Base-by-base conservation (phyloP, 139 green algal species). In the Yamagishiella unicocca region DNA sequence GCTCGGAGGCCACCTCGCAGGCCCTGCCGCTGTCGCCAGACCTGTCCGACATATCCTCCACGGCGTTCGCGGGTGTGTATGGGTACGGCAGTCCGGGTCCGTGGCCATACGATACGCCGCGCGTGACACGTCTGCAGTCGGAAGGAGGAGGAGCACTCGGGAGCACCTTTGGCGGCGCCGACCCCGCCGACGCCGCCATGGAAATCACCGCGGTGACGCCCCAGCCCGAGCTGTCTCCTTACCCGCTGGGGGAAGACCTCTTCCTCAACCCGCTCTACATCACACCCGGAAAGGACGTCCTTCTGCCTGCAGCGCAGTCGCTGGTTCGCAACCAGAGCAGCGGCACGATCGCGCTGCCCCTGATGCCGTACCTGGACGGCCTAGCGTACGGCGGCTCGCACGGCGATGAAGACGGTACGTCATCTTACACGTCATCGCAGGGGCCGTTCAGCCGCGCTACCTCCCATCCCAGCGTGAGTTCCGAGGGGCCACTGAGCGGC, bases 221-320 rank as follows among this genome's bases (percentile, higher is more conserved):
- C n/a, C n/a, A n/a, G n/a, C n/a, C n/a, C n/a, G n/a, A n/a, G n/a
- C n/a, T n/a, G n/a, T n/a, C n/a, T n/a, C n/a, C n/a, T n/a, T n/a
- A n/a, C n/a, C n/a, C n/a, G n/a, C n/a, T 1, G 29, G 43, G 43
- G 0, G 77, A 84, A n/a, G 77, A 84, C 77, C 38, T 84, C 6
- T 85, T 85, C 61, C 61, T 50, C 8, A 75, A 85, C 58, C 58
- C 77, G 27, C 77, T 84, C 4, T 84, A 58, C 58, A 27, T 40
- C 12, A 54, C 77, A 27, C 55, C 77, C 6, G 38, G 21, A 25
- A 72, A 73, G 21, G 58, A 55, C 25, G 22, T 50, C 38, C 31
- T 22, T 24, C 38, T 4, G 8, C 27, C 38, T 25, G 77, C 25
- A 3, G 4, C 25, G 43, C 25, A 33, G 67, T 19, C 46, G 1